phyloP scores from a whole-genome alignment of 305 asterid genomes.

The Striga hermonthica region DNA sequence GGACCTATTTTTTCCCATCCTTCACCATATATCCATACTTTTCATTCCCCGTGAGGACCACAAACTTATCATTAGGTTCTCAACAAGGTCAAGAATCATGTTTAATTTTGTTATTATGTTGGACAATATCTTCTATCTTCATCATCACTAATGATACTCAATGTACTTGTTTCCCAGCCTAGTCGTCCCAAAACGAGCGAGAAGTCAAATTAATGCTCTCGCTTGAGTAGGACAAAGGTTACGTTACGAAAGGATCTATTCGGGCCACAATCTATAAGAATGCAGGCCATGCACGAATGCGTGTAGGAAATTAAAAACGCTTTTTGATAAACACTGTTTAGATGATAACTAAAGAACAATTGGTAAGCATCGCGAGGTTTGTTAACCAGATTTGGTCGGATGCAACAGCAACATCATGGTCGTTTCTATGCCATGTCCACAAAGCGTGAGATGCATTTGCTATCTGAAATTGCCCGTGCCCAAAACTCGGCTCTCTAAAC shows the following conservation, averaged over 20 bases:
- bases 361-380: too few species aligned
- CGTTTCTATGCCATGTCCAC: slow-evolving; percentile 82
- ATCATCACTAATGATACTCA: neutral
- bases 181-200: too few species aligned
- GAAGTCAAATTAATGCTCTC: too few species aligned
- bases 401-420: slow-evolving; percentile 44
- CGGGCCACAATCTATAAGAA: too few species aligned
- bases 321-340: too few species aligned
- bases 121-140: neutral
- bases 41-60: neutral
- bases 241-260: too few species aligned
- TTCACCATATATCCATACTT: neutral
- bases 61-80: neutral
- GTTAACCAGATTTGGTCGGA: slow-evolving; percentile 51
- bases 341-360: slow-evolving; percentile 21
- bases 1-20: neutral
- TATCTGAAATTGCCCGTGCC: slow-evolving; percentile 61
- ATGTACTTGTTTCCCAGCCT: too few species aligned
- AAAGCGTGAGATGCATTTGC: slow-evolving; percentile 58
- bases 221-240: too few species aligned
- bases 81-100: neutral
- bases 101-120: too few species aligned
- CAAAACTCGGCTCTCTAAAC: slow-evolving; percentile 83
- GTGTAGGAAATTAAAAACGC: too few species aligned
- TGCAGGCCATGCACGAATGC: too few species aligned